Evolutionary conservation across 2,329 filamentous ascomycete species (phyloP).

Genomic region (Exophiala viscosa): DNA sequence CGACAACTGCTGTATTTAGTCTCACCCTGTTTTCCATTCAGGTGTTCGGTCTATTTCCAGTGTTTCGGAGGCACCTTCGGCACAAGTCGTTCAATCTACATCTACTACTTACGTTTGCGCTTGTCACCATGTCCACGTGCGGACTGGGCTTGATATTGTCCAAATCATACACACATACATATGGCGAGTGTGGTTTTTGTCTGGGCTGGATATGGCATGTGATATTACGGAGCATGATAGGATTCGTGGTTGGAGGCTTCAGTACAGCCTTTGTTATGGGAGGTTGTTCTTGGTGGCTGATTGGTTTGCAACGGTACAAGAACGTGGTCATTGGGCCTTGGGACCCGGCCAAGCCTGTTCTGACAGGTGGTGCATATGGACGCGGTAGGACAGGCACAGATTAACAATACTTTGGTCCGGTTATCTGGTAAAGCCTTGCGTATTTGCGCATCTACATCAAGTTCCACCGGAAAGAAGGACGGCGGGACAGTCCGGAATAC

Average conservation of each 20-base stretch:
- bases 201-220: constrained; percentile 47
- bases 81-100: constrained; percentile 81
- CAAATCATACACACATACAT: constrained; percentile 39
- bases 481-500: too few relatives aligned
- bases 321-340: constrained; percentile 97
- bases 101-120: constrained; percentile 66
- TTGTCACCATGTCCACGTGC: constrained; percentile 75
- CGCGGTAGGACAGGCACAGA: constrained; percentile 24
- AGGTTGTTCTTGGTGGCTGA: constrained; percentile 95
- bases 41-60: constrained; percentile 95
- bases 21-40: constrained; percentile 95
- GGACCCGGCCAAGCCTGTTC: constrained; percentile 81
- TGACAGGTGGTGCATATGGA: constrained; percentile 29
- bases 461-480: too few relatives aligned
- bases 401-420: background rate
- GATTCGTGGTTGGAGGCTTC: constrained; percentile 71
- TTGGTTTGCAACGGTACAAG: constrained; percentile 96
- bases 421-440: background rate
- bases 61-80: constrained; percentile 84
- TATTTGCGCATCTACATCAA: too few relatives aligned
- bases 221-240: constrained; percentile 58
- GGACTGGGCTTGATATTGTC: constrained; percentile 65
- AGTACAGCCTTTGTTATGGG: constrained; percentile 78
- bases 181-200: constrained; percentile 43
- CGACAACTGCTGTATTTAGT: constrained; percentile 90